Conservation (phyloP, 805 yeast species). For the Clavispora vitiphila region DNA sequence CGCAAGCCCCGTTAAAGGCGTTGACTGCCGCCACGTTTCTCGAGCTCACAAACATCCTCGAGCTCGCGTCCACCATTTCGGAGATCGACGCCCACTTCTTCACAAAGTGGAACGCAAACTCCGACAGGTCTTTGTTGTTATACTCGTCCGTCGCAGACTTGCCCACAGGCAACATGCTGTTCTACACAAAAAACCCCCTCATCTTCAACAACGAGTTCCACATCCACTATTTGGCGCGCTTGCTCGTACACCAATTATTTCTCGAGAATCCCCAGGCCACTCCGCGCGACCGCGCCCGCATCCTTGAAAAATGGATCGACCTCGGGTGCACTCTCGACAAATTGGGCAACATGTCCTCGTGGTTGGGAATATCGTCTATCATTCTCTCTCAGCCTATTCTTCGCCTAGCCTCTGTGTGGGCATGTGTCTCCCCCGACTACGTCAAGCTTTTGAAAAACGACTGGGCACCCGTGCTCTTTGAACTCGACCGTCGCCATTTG, state of each 20-base stretch:
- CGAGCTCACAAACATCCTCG: conserved; percentile 42
- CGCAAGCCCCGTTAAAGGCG: conserved; percentile 22
- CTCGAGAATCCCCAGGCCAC: conserved; percentile 33
- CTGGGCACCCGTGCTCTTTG: conserved; percentile 93
- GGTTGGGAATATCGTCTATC: conserved; percentile 85
- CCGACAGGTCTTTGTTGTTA: conserved; percentile 71
- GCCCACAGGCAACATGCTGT: conserved; percentile 17
- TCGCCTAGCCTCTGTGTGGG: conserved; percentile 73
- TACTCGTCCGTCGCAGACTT: conserved; percentile 37
- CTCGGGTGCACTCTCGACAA: conserved; percentile 74
- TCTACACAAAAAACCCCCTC: conserved; percentile 63
- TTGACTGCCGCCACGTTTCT: conserved; percentile 47
- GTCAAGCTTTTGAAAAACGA: conserved; percentile 63
- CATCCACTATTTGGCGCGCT: conserved; percentile 72
- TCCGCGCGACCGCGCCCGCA: conserved; percentile 50
- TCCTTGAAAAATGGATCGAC: conserved; percentile 79
- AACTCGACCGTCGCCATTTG: conserved; percentile 71
- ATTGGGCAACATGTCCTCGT: conserved; percentile 87
- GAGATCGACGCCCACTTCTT: conserved; percentile 63
- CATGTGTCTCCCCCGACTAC: conserved; percentile 54
- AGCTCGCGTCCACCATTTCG: conserved; percentile 60
- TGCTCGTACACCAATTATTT: conserved; percentile 67
- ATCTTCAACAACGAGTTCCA: conserved; percentile 63
- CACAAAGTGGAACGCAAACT: conserved; percentile 69
- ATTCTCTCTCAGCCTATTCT: conserved; percentile 79